Evolutionary conservation across 169 alveolate species (phyloP).

Genomic region (Cryptosporidium ubiquitum): DNA sequence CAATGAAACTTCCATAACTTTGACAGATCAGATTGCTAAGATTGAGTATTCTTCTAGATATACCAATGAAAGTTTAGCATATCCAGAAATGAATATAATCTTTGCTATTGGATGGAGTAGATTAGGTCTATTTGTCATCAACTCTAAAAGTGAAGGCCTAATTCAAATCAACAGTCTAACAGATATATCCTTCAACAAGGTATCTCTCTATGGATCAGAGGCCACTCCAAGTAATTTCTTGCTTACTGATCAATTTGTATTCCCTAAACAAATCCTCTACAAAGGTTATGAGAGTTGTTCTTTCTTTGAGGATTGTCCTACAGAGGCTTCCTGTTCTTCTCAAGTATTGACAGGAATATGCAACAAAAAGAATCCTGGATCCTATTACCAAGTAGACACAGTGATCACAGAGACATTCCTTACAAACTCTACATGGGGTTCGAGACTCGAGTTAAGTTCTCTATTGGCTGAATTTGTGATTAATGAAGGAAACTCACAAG

Average conservation of each 20-base stretch:
- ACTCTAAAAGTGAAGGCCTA: slow-evolving; percentile 3
- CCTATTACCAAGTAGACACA: slow-evolving; percentile 12
- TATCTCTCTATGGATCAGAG: not conserved
- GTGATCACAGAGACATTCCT: slow-evolving; percentile 24
- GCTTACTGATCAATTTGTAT: slow-evolving; percentile 1
- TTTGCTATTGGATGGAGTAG: slow-evolving; percentile 54
- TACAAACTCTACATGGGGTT: slow-evolving; percentile 50
- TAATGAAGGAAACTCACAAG: not conserved
- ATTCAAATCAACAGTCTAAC: slow-evolving; percentile 33
- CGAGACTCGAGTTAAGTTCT: slow-evolving; percentile 16
- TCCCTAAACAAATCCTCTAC: slow-evolving; percentile 22
- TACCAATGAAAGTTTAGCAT: slow-evolving; percentile 25
- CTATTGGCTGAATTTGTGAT: slow-evolving; percentile 3
- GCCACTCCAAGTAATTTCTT: slow-evolving; percentile 4
- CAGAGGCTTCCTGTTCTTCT: slow-evolving; percentile 19
- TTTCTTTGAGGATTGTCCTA: slow-evolving; percentile 49
- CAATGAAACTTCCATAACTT: slow-evolving; percentile 20
- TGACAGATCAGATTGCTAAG: not conserved
- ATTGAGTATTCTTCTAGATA: slow-evolving; percentile 26
- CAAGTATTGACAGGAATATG: slow-evolving; percentile 42
- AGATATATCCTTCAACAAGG: slow-evolving; percentile 10
- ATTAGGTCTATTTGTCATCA: slow-evolving; percentile 32
- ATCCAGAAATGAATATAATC: not conserved
- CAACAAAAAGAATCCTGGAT: slow-evolving; percentile 20
- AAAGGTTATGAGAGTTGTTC: slow-evolving; percentile 54